Evolutionary conservation across 352 stramenopile species (phyloP), one percentile per base, ranked within the genome.

Genomic region (Phytophthora hybrid): DNA sequence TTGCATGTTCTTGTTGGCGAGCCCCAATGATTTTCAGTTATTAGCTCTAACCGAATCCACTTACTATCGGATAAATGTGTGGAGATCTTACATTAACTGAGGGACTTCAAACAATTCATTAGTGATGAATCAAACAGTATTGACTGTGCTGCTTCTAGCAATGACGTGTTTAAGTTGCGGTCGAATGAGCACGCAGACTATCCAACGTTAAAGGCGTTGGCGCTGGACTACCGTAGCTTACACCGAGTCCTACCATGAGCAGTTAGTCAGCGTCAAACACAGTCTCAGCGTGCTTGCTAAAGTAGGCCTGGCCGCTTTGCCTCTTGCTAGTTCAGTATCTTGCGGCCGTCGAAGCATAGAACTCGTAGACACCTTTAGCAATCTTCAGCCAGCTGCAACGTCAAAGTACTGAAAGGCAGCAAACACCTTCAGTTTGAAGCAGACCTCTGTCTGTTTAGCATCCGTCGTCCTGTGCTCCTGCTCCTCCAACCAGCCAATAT

Each of bases 11-110:
- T 31, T 31, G 3, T 31, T 67, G 3, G 14, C 14, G 5, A 63
- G 56, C 46, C 85, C 85, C 86, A 58, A 90, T 95, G 88, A 95
- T 93, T 54, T 61, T 87, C 76, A 92, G 82, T 90, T 92, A 95
- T 95, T 95, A 95, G 89, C 89, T 95, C 89, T 95, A 95, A 83
- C 87, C 85, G 87, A 95, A 92, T 70, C 63, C 63, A 69, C 61
- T 68, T 78, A 89, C 82, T 91, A 89, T 90, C 84, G 87, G 89
- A 91, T 69, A 44, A 75, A 59, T 79, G 64, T 88, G 80, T 83
- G 71, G 63, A 84, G 31, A 78, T 59, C 58, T 41, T 64, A 81
- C 77, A 49, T 66, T 76, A 68, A 58, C 72, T 90, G 83, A 90
- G 81, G 83, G 83, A 81, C 37, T 72, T 26, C 8, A 58, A 41